Conservation (phyloP, 23 red algal species). For the Agarophyton chilense region DNA sequence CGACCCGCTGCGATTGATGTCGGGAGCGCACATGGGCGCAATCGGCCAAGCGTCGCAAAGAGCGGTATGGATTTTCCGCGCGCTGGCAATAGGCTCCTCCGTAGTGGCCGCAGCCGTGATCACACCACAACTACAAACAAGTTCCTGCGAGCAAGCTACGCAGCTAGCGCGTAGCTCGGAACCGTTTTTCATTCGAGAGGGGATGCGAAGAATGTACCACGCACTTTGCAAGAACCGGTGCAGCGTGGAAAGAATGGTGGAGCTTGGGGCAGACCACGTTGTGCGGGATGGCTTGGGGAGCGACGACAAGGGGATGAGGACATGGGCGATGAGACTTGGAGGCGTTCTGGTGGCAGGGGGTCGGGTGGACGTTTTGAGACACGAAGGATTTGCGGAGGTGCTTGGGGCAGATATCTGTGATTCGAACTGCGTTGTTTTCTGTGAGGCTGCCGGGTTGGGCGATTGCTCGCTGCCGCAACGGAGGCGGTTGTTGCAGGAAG, state of each 20-base stretch:
- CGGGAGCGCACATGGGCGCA: not conserved
- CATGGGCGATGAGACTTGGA: not conserved
- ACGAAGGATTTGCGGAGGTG: not conserved
- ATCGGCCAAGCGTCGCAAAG: not conserved
- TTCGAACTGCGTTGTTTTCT: not conserved
- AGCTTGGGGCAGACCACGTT: not conserved
- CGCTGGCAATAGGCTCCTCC: constrained; percentile 27
- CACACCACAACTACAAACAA: constrained; percentile 24
- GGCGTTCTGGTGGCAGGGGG: not conserved
- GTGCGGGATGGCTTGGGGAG: not conserved
- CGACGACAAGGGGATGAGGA: not conserved
- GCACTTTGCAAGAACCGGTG: not conserved
- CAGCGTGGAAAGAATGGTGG: not conserved
- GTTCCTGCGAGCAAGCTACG: not conserved
- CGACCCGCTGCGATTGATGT: no score
- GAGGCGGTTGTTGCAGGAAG: not conserved
- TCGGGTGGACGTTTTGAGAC: not conserved
- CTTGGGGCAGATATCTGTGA: not conserved
- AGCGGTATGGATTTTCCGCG: constrained; percentile 34
- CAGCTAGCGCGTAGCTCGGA: constrained; percentile 22
- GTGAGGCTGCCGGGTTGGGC: not conserved
- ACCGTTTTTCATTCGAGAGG: not conserved
- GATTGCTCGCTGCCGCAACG: not conserved
- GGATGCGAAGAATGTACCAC: constrained; percentile 23
- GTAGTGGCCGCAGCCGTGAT: not conserved